Percentiles rank a stretch among this genome's conserved stretches.
Conservation (phyloP, 2,329 filamentous ascomycete species). For the Aspergillus spinulosporus region DNA sequence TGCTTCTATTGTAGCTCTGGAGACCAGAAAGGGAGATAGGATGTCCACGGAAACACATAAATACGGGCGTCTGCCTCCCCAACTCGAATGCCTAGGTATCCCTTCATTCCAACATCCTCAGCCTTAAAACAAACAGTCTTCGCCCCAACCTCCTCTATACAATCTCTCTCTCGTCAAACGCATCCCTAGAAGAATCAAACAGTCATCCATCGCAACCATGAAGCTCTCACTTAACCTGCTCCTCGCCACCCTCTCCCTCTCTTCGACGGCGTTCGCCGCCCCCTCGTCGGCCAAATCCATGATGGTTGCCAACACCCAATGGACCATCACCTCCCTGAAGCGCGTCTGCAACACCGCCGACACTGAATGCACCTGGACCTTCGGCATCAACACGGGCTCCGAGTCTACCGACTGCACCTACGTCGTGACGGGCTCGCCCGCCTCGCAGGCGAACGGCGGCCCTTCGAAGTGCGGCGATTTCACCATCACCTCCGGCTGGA, state of each 20-base stretch:
- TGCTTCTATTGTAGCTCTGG: background rate
- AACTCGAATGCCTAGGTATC: no score
- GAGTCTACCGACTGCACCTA: background rate
- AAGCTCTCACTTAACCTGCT: background rate
- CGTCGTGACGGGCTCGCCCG: background rate
- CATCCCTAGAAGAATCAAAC: background rate
- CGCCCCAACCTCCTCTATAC: background rate
- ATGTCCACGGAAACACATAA: background rate
- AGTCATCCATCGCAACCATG: background rate
- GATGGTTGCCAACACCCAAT: slow-evolving; percentile 1
- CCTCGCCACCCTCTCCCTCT: slow-evolving; percentile 6
- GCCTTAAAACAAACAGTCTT: background rate
- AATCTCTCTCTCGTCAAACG: no score
- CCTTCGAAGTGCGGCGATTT: background rate
- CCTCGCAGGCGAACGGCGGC: slow-evolving; percentile 5
- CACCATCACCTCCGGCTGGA: slow-evolving; percentile 9
- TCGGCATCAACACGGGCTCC: background rate
- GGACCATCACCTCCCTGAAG: slow-evolving; percentile 4
- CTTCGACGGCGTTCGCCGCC: background rate
- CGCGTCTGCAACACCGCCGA: slow-evolving; percentile 6
- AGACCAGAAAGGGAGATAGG: background rate
- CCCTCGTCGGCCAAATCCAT: slow-evolving; percentile 2
- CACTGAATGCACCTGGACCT: slow-evolving; percentile 10
- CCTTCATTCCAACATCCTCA: background rate
- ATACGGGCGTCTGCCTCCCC: background rate